Base-by-base conservation (phyloP, 2,329 filamentous ascomycete genomes). In the Piedraia hortae region DNA sequence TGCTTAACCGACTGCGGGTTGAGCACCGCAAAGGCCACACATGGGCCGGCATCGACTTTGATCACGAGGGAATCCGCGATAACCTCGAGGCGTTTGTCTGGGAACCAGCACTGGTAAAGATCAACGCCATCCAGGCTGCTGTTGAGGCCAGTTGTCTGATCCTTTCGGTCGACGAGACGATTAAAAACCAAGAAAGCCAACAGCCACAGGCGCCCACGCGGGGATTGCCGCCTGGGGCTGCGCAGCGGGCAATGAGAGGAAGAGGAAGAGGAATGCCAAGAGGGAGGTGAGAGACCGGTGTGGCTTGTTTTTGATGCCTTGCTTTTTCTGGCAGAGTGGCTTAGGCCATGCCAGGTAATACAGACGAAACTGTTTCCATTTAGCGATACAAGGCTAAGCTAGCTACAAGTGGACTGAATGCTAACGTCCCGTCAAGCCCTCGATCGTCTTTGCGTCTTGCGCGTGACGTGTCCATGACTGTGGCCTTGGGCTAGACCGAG, bases 21-120 rank as follows among this genome's bases (percentile, higher is more conserved):
- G 82, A 91, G 59, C 85, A 97, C 54, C 66, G 77, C 44, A 85
- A 82, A 53, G 78, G 78, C 34, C 73, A 73, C 42, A 66, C 64
- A 23, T 97, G 85, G 85, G 78, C 80, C 4, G 85, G 85, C 43
- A 82, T 97, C 13, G 85, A 97, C 52, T 93, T 97, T 43, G 56
- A 67, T 34, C 65, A 78, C 38, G 85, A 97, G 51, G 80, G 80
- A 29, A 73, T 91, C 31, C 59, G 75, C 26, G 73, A 97, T 52
- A 93, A 93, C 58, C 70, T 93, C 60, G 71, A 75, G 44, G 68
- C 62, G 25, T 97, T 93, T 45, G 85, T 97, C 18, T 97, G 85
- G 85, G 85, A 97, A 52, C 85, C 85, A 4, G 72, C 74, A 21
- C 55, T 93, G 31, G 74, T 97, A 43, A 97, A 97, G 65, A 59